Evolutionary conservation across 2,329 filamentous ascomycete genomes (phyloP).

Genomic region (Emergomyces orientalis): DNA sequence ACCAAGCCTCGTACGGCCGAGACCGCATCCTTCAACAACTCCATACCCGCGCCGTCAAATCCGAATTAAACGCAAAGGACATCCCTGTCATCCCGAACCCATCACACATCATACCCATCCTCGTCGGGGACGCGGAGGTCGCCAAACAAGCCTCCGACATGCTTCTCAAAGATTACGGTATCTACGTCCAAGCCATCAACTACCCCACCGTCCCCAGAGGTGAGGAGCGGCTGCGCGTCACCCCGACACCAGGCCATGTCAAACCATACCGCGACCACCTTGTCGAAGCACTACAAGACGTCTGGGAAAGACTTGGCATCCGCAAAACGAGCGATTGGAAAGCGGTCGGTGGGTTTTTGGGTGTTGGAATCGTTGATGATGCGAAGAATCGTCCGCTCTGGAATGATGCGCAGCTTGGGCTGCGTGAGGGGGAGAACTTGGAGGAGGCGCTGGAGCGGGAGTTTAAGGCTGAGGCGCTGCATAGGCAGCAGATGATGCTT

Average conservation of each 20-base stretch:
- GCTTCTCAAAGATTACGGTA: slow-evolving; percentile 78
- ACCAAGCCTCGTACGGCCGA: slow-evolving; percentile 75
- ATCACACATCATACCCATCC: slow-evolving; percentile 86
- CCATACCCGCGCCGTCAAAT: slow-evolving; percentile 90
- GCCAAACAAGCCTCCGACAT: slow-evolving; percentile 89
- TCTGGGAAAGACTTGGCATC: slow-evolving; percentile 81
- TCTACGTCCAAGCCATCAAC: slow-evolving; percentile 98
- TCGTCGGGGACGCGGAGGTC: slow-evolving; percentile 87
- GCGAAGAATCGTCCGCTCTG: slow-evolving; percentile 65
- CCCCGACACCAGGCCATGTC: slow-evolving; percentile 85
- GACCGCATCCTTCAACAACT: slow-evolving; percentile 90
- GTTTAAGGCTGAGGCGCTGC: slow-evolving; percentile 18
- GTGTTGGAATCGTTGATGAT: slow-evolving; percentile 63
- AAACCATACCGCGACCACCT: slow-evolving; percentile 79
- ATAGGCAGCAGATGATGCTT: slow-evolving; percentile 13
- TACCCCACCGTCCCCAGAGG: slow-evolving; percentile 96
- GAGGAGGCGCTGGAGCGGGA: slow-evolving; percentile 47
- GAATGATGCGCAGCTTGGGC: slow-evolving; percentile 79
- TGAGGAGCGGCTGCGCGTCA: slow-evolving; percentile 94
- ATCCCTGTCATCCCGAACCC: slow-evolving; percentile 98
- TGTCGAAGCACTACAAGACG: slow-evolving; percentile 70
- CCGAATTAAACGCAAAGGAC: slow-evolving; percentile 64
- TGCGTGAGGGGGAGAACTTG: slow-evolving; percentile 50
- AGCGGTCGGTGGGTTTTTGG: slow-evolving; percentile 82
- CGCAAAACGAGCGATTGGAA: slow-evolving; percentile 93